Base-by-base conservation (phyloP, 2,329 filamentous ascomycete species). In the Stagonosporopsis chrysanthemi region DNA sequence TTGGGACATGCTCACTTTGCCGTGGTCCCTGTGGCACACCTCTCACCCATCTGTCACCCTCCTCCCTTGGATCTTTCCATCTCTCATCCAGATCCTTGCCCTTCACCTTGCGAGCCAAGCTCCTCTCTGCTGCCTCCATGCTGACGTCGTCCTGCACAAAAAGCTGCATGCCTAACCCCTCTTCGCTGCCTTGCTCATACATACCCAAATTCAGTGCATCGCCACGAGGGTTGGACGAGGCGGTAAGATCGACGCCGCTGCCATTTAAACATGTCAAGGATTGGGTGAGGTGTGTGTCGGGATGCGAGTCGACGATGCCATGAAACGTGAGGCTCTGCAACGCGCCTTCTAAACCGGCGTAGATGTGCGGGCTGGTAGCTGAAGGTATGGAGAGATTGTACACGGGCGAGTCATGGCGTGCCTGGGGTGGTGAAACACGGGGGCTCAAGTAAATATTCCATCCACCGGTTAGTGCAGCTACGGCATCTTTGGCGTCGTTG, bases 401-500 rank as follows among this genome's bases (percentile, higher is more conserved):
- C 9, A 83, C 73, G 2, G 80, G 78, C 1, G 78, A 80, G 47
- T 79, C 58, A 39, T 68, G 62, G 1, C 61, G 63, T 1, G 60
- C 52, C 2, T 52, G 62, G 15, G 56, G 62, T 12, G 62, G 64
- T 24, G 58, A 52, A 31, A 65, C 64, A 6, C 72, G 70, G 0
- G 79, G 75, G 42, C 73, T 77, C n/a, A 82, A 73, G 60, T 79
- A 83, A 14, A 81, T 63, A 39, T 81, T 82, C 78, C 80, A 83
- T 28, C 73, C 75, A n/a, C 68, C 69, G 15, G 60, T 60, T 7
- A 61, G 48, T 6, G 62, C 58, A 0, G 48, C 23, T n/a, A 29
- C 29, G 1, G 36, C 38, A 8, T 41, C 31, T 11, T 56, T 58
- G 1, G 26, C 36, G 2, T 58, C 42, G 12, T 58, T 45, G 28